These are phyloP conservation scores for Acanthamoeba royreba DNA, from an alignment of 208 protist species.

Conservation along the genomic window DNA sequence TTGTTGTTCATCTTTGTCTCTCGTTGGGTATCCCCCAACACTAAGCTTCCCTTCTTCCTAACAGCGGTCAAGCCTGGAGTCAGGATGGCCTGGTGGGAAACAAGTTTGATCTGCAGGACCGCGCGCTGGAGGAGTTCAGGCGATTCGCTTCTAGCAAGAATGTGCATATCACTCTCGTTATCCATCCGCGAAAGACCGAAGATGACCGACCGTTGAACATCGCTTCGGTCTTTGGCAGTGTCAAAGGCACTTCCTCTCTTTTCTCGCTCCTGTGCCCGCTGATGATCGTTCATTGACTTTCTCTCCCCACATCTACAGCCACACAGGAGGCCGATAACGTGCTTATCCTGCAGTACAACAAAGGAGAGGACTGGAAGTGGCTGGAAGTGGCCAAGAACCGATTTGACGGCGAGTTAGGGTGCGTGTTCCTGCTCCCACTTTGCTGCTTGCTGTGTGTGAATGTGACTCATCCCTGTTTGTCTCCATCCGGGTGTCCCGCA, in stretches of 20 bases:
- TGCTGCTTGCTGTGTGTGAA: not conserved
- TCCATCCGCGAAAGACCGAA: constrained; percentile 78
- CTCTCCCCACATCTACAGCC: constrained; percentile 11
- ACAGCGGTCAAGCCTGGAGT: not conserved
- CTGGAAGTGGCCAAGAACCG: constrained; percentile 76
- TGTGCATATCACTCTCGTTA: constrained; percentile 79
- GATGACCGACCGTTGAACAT: constrained; percentile 40
- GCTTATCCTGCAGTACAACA: constrained; percentile 72
- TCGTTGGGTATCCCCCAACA: too few relatives aligned
- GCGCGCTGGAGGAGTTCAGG: constrained; percentile 71
- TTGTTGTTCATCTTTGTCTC: constrained; percentile 1
- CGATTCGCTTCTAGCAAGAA: constrained; percentile 78
- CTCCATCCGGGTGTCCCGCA: not conserved
- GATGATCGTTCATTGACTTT: not conserved
- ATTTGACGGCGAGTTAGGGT: constrained; percentile 71
- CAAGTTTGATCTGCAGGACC: constrained; percentile 74
- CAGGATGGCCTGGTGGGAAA: not conserved
- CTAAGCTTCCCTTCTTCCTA: too few relatives aligned
- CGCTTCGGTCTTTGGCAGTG: constrained; percentile 77
- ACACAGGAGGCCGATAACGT: constrained; percentile 81
- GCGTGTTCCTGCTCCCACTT: constrained; percentile 54
- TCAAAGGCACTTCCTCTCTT: constrained; percentile 56
- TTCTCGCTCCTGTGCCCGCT: not conserved
- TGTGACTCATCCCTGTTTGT: not conserved
- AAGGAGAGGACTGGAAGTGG: constrained; percentile 45